Percentiles rank a stretch among this genome's conserved stretches.
Conservation (phyloP, 148 eudicot species). For the Mesembryanthemum crystallinum region DNA sequence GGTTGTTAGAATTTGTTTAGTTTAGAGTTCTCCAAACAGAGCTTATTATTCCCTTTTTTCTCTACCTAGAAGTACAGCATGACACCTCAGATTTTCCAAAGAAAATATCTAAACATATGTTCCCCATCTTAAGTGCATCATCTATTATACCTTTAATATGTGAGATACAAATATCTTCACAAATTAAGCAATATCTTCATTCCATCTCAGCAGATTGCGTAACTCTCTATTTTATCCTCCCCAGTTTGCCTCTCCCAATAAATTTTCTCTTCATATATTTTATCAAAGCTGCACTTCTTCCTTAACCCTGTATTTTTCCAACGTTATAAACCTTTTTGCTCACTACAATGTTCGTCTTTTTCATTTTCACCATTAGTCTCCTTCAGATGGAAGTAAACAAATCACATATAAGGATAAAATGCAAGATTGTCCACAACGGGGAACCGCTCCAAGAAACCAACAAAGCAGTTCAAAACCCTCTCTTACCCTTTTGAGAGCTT, state of each 20-base stretch:
- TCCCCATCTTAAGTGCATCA: too few relatives aligned
- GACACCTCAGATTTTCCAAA: too few relatives aligned
- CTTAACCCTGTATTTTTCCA: background rate
- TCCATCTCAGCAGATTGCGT: background rate
- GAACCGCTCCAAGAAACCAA: conserved; percentile 7
- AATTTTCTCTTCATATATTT: background rate
- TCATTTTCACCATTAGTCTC: background rate
- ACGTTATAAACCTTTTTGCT: background rate
- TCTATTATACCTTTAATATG: background rate
- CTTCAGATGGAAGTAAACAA: background rate
- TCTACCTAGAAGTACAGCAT: too few relatives aligned
- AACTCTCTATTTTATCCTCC: background rate
- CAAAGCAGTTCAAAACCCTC: background rate
- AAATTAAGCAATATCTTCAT: background rate
- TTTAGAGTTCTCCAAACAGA: too few relatives aligned
- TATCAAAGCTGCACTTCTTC: background rate
- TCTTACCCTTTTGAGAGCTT: conserved; percentile 79
- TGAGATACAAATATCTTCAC: background rate
- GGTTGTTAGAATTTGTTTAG: too few relatives aligned
- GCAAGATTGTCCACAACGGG: background rate
- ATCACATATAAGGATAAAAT: background rate
- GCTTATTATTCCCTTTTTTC: too few relatives aligned
- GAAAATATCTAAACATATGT: too few relatives aligned
- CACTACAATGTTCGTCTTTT: background rate
- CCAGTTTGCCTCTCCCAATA: background rate